phyloP scores from a whole-genome alignment of 2,329 filamentous ascomycete species.

The Talaromyces rugulosus region DNA sequence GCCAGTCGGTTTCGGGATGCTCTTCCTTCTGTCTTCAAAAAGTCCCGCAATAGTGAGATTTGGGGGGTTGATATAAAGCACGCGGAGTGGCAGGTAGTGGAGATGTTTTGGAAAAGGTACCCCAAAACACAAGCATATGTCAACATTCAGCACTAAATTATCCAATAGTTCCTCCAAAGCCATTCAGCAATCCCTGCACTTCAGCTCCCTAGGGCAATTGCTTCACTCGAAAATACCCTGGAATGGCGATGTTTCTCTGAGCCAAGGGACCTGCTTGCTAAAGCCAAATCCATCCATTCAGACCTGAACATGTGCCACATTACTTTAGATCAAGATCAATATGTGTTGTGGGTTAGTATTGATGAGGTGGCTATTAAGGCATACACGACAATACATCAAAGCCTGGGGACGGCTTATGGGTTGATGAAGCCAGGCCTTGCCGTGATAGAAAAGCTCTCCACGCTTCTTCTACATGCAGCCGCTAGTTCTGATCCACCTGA shows the following conservation, averaged over 20 bases:
- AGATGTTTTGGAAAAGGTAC: background rate
- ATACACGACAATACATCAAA: background rate
- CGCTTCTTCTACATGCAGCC: background rate
- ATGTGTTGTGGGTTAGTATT: slow-evolving; percentile 4
- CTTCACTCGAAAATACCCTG: slow-evolving; percentile 1
- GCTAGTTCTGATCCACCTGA: background rate
- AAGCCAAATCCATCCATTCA: background rate
- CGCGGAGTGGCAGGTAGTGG: background rate
- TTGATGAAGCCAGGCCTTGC: slow-evolving; percentile 6
- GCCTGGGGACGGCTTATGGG: background rate
- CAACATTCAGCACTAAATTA: background rate
- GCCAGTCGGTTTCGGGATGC: slow-evolving; percentile 1
- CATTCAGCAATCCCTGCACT: slow-evolving; percentile 3
- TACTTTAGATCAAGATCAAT: background rate
- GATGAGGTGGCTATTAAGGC: slow-evolving; percentile 6
- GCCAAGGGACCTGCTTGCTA: background rate
- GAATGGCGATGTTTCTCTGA: slow-evolving; percentile 4
- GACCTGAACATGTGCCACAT: background rate
- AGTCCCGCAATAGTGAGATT: background rate
- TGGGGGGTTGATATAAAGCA: background rate
- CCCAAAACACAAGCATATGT: background rate
- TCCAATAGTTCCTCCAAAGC: slow-evolving; percentile 1
- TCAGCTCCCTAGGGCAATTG: slow-evolving; percentile 1
- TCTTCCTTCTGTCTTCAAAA: background rate
- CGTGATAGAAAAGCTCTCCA: slow-evolving; percentile 1